Base-by-base conservation (phyloP, 2,329 filamentous ascomycete species). In the Daldinia eschscholtzii region DNA sequence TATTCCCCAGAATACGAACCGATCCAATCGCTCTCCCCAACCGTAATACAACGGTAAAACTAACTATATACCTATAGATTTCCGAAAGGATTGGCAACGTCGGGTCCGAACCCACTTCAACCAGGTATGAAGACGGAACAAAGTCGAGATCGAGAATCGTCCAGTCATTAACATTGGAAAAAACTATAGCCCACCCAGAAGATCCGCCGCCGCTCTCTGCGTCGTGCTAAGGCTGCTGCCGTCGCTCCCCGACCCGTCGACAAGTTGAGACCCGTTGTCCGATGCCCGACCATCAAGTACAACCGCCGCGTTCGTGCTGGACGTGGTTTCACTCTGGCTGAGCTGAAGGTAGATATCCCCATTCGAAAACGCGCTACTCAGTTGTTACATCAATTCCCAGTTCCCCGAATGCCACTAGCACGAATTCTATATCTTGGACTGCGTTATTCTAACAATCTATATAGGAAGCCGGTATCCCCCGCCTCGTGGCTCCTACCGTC, bases 21-120 rank as follows among this genome's bases (percentile, higher is more conserved):
- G 61, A 74, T 59, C 66, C 67, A 76, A 60, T 56, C 33, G n/a
- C 42, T 28, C 15, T 42, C 26, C 4, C 12, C 28, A 18, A 15
- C 7, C 15, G 10, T 26, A 6, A 39, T 10, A 35, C 7, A 57
- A 3, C 37, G 30, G 15, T 37, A 42, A 50, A 39, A 70, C 66
- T 72, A 75, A 78, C 77, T 85, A 79, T 84, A 78, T 71, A 68
- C 73, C 71, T 75, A 73, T 81, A 96, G 93, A 98, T 84, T 97
- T 97, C 93, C 94, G 93, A 88, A 98, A 97, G 93, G 94, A 99
- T 90, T 99, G 96, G 96, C 94, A 98, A 87, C 93, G 94, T 88
- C 93, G 94, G 87, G 96, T 99, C 83, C 93, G 94, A 87, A 93
- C 93, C 86, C 96, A 99, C 90, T 99, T 99, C 88, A 94, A 99